Conservation (phyloP, 2,329 filamentous ascomycete species). For the Ceratocystis cacaofunesta region DNA sequence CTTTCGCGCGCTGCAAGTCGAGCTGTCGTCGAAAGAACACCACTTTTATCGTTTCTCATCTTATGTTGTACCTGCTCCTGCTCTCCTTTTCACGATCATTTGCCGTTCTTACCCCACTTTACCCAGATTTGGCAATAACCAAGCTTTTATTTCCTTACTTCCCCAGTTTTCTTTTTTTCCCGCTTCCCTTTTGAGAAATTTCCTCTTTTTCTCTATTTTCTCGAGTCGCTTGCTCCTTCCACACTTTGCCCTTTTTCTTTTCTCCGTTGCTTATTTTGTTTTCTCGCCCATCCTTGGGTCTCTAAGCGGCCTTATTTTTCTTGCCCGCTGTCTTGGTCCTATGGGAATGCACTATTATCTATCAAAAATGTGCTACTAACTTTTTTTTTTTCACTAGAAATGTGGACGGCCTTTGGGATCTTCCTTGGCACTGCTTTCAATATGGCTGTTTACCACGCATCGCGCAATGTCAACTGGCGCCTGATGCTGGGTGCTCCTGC, state of each 20-base stretch:
- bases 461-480: constrained; percentile 42
- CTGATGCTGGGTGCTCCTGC: constrained; percentile 46
- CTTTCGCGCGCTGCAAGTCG: background rate
- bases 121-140: constrained; percentile 21
- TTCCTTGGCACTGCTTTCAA: constrained; percentile 53
- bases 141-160: background rate
- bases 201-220: background rate
- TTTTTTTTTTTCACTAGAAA: constrained; percentile 20
- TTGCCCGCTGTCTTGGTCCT: background rate
- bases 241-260: background rate
- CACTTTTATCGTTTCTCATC: background rate
- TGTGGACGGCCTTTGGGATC: constrained; percentile 43
- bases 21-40: background rate
- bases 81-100: constrained; percentile 1
- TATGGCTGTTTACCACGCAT: constrained; percentile 44
- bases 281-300: background rate
- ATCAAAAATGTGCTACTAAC: background rate
- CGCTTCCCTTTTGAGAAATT: background rate
- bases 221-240: background rate
- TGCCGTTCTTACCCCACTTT: background rate
- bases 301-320: no score
- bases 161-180: constrained; percentile 1
- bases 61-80: background rate
- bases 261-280: background rate
- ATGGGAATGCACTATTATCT: background rate